Percentiles rank a stretch among this genome's conserved stretches.
phyloP scores from a whole-genome alignment of 345 rosid genomes.

The Trapa incisa region DNA sequence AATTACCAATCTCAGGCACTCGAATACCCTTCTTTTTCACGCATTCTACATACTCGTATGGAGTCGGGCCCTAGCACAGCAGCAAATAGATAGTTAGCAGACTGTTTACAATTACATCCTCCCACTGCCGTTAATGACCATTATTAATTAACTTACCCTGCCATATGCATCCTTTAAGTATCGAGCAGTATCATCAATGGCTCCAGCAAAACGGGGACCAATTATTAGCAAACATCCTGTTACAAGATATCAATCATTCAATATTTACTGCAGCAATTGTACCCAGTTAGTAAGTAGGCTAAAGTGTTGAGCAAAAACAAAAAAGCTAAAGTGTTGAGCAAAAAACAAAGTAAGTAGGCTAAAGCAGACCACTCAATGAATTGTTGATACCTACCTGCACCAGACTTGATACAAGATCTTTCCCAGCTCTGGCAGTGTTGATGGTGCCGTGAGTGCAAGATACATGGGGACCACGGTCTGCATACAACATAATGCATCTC shows the following conservation, averaged over 20 bases:
- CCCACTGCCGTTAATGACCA: background rate
- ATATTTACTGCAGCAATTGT: background rate
- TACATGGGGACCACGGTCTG: constrained; percentile 96
- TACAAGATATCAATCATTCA: constrained; percentile 11
- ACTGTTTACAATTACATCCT: background rate
- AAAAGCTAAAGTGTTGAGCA: too few relatives aligned
- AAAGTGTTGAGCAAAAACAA: background rate
- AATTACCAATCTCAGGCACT: constrained; percentile 92
- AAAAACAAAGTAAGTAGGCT: background rate
- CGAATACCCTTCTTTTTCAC: constrained; percentile 99
- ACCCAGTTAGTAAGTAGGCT: background rate
- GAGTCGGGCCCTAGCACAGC: constrained; percentile 52
- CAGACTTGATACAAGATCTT: constrained; percentile 95
- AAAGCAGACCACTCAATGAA: background rate
- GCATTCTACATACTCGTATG: constrained; percentile 83
- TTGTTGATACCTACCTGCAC: constrained; percentile 44
- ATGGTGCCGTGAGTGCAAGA: constrained; percentile 96
- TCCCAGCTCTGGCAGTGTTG: constrained; percentile 97
- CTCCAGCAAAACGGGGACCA: constrained; percentile 98
- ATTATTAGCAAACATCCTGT: constrained; percentile 78
- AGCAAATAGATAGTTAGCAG: constrained; percentile 2
- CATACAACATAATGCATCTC: constrained; percentile 97
- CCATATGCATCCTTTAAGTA: constrained; percentile 95
- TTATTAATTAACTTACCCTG: constrained; percentile 31
- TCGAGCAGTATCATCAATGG: constrained; percentile 94